Evolutionary conservation across 345 rosid species (phyloP).

Genomic region (Litchi chinensis): DNA sequence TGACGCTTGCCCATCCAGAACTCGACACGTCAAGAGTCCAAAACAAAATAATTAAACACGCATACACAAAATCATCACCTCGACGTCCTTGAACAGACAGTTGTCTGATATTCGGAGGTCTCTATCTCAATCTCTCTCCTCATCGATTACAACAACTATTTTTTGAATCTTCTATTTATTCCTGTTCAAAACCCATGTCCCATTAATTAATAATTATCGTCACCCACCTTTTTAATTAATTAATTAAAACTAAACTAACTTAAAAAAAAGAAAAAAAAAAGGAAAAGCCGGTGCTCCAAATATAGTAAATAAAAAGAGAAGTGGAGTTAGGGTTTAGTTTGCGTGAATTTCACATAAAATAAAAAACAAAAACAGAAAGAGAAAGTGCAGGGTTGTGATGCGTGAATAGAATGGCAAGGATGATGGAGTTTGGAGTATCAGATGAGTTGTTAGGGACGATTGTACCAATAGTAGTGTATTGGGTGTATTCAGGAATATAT

Average conservation of each 20-base stretch:
- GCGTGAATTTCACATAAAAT: background rate
- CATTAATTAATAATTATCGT: background rate
- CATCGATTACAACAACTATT: slow-evolving; percentile 14
- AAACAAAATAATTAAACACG: background rate
- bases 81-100: too few species aligned
- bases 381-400: background rate
- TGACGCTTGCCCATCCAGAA: background rate
- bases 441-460: slow-evolving; percentile 82
- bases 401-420: background rate
- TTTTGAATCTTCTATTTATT: background rate
- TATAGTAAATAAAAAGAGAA: background rate
- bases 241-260: background rate
- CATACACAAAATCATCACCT: background rate
- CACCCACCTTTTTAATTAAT: background rate
- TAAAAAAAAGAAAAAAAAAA: background rate
- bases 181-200: background rate
- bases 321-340: background rate
- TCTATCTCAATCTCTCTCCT: background rate
- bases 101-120: background rate
- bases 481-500: slow-evolving; percentile 84
- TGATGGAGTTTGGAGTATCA: slow-evolving; percentile 64
- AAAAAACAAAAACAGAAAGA: background rate
- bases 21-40: background rate
- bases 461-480: slow-evolving; percentile 72
- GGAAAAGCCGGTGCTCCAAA: background rate